A percentile compares a stretch with the other conserved stretches of the same genome.
Conservation (phyloP, 2,329 filamentous ascomycete genomes). For the Ramichloridium luteum region DNA sequence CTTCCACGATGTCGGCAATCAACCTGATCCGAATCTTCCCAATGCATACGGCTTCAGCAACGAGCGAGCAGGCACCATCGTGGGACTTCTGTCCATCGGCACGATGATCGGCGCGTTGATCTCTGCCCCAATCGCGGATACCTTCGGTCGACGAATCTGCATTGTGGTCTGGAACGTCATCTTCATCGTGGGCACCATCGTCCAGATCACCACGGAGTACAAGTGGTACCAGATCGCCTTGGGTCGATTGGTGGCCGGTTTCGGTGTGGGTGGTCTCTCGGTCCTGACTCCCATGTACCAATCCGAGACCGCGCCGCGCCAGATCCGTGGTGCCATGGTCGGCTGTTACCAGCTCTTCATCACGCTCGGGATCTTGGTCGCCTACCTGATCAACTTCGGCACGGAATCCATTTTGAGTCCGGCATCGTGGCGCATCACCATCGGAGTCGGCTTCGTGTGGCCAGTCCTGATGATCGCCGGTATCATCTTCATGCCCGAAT, state of each 20-base stretch:
- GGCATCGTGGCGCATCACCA: slow-evolving; percentile 51
- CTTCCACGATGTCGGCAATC: slow-evolving; percentile 34
- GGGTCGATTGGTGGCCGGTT: slow-evolving; percentile 52
- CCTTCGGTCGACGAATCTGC: slow-evolving; percentile 47
- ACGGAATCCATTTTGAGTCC: slow-evolving; percentile 39
- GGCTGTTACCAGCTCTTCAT: slow-evolving; percentile 57
- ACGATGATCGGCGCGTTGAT: slow-evolving; percentile 46
- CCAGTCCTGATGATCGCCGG: slow-evolving; percentile 41
- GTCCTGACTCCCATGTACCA: slow-evolving; percentile 59
- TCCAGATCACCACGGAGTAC: slow-evolving; percentile 48
- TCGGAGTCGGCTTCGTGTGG: slow-evolving; percentile 47
- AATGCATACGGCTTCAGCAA: slow-evolving; percentile 40
- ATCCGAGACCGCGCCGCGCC: slow-evolving; percentile 51
- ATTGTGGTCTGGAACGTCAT: slow-evolving; percentile 52
- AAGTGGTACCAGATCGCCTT: slow-evolving; percentile 54
- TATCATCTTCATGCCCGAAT: slow-evolving; percentile 45
- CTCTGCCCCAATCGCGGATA: slow-evolving; percentile 50
- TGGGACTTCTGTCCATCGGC: slow-evolving; percentile 48
- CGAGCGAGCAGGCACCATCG: slow-evolving; percentile 50
- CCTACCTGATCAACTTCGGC: slow-evolving; percentile 44
- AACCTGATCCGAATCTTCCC: slow-evolving; percentile 24
- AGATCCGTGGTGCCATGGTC: slow-evolving; percentile 52
- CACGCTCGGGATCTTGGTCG: slow-evolving; percentile 50
- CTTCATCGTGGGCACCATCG: slow-evolving; percentile 51
- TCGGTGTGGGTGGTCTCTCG: slow-evolving; percentile 53